Conservation (phyloP, 1,139 yeast species). For the Meyerozyma athensensis region DNA sequence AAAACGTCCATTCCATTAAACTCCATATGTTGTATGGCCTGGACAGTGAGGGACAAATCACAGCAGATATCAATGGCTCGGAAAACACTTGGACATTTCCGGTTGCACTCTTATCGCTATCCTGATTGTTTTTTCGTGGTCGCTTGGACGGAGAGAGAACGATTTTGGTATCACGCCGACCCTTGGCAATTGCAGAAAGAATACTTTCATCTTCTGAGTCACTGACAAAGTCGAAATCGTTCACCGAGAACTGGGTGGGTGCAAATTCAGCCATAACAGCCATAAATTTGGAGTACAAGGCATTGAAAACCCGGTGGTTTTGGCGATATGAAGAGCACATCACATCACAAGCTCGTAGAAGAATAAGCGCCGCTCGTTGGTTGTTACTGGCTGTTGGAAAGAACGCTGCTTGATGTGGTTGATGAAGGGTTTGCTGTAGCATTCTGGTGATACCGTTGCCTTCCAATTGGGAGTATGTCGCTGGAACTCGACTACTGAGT, state of each 20-base stretch:
- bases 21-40: conserved; percentile 26
- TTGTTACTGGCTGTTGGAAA: background rate
- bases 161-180: conserved; percentile 14
- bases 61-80: conserved; percentile 23
- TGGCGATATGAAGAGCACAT: background rate
- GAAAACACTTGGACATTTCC: conserved; percentile 24
- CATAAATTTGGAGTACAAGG: background rate
- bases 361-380: background rate
- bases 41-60: conserved; percentile 19
- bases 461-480: conserved; percentile 18
- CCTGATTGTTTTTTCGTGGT: conserved; percentile 11
- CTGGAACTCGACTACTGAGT: conserved; percentile 24
- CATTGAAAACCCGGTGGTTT: background rate
- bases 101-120: conserved; percentile 10
- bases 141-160: background rate
- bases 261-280: conserved; percentile 1
- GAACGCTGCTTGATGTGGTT: background rate
- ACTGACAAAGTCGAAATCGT: conserved; percentile 16
- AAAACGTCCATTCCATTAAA: conserved; percentile 31
- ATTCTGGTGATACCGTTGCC: conserved; percentile 1
- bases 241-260: background rate
- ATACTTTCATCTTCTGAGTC: conserved; percentile 25
- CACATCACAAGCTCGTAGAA: background rate
- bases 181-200: conserved; percentile 7
- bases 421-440: background rate